Conservation (phyloP, 192 early-diverging fungal species). For the Entophlyctis luteolus region DNA sequence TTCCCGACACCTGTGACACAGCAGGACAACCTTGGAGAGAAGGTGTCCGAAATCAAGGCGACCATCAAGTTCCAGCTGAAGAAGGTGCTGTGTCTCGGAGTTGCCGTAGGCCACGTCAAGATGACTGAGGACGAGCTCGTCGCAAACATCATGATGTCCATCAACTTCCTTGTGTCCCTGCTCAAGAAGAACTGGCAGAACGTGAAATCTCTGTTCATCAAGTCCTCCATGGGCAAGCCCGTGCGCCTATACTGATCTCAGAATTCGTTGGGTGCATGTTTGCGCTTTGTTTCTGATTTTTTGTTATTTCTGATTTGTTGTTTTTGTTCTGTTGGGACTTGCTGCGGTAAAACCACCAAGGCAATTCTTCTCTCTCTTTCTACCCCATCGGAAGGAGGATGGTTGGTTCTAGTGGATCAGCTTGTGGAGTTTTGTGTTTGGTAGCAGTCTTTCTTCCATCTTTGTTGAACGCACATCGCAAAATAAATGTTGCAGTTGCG, state of each 20-base stretch:
- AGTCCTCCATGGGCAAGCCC: conserved; percentile 95
- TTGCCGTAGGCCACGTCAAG: conserved; percentile 89
- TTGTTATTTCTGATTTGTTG: too few species aligned
- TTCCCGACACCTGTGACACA: conserved; percentile 95
- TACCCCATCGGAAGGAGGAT: background rate
- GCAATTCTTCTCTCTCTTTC: conserved; percentile 17
- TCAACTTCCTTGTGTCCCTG: conserved; percentile 97
- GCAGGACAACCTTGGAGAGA: conserved; percentile 77
- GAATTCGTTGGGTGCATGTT: background rate
- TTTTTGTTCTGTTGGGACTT: conserved; percentile 24
- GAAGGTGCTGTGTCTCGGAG: conserved; percentile 97
- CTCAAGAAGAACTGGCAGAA: conserved; percentile 99
- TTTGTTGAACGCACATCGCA: too few species aligned
- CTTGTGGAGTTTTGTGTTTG: background rate
- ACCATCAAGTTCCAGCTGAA: conserved; percentile 99
- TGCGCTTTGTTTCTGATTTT: background rate
- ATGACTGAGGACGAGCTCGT: conserved; percentile 95
- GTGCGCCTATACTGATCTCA: conserved; percentile 73
- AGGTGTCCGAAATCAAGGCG: conserved; percentile 88
- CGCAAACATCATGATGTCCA: conserved; percentile 93
- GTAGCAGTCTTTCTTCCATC: conserved; percentile 22
- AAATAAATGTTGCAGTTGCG: too few species aligned
- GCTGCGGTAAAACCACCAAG: conserved; percentile 18
- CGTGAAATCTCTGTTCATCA: conserved; percentile 96
- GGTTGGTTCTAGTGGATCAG: background rate